phyloP scores from a whole-genome alignment of 2,329 filamentous ascomycete genomes.

The Calonectria pteridis region DNA sequence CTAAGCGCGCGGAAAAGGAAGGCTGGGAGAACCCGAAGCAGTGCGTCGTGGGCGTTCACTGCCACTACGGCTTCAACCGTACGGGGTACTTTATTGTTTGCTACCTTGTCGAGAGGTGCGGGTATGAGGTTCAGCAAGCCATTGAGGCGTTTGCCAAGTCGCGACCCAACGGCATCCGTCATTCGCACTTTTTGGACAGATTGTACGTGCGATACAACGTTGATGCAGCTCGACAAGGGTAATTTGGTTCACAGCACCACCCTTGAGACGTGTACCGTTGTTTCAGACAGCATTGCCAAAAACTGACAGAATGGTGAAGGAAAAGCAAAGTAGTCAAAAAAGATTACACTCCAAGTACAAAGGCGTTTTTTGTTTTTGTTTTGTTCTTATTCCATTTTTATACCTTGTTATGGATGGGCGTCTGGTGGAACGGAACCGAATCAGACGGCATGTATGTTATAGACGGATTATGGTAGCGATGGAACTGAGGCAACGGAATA shows the following conservation, averaged over 20 bases:
- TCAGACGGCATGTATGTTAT: slow-evolving; percentile 15
- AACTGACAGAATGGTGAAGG: not conserved
- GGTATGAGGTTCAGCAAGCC: slow-evolving; percentile 79
- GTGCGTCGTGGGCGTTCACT: slow-evolving; percentile 84
- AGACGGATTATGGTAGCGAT: slow-evolving; percentile 24
- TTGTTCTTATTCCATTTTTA: not conserved
- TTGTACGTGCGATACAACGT: slow-evolving; percentile 80
- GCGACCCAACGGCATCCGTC: slow-evolving; percentile 86
- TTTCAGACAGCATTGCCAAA: not conserved
- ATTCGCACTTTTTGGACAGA: slow-evolving; percentile 89
- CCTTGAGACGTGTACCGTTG: not conserved
- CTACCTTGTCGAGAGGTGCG: slow-evolving; percentile 87
- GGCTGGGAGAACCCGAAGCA: slow-evolving; percentile 54
- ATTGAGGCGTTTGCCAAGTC: slow-evolving; percentile 81
- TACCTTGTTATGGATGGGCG: slow-evolving; percentile 12
- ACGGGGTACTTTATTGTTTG: slow-evolving; percentile 92
- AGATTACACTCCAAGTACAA: not conserved
- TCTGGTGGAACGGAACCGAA: slow-evolving; percentile 18
- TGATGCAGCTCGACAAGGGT: slow-evolving; percentile 32
- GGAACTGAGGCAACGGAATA: slow-evolving; percentile 9
- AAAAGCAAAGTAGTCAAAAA: not conserved
- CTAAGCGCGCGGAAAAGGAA: slow-evolving; percentile 50
- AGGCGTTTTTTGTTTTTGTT: slow-evolving; percentile 1
- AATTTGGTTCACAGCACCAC: not conserved
- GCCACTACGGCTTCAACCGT: slow-evolving; percentile 95